Evolutionary conservation across 108 stramenopile genomes (phyloP).

Genomic region (Hondaea fermentalgiana): DNA sequence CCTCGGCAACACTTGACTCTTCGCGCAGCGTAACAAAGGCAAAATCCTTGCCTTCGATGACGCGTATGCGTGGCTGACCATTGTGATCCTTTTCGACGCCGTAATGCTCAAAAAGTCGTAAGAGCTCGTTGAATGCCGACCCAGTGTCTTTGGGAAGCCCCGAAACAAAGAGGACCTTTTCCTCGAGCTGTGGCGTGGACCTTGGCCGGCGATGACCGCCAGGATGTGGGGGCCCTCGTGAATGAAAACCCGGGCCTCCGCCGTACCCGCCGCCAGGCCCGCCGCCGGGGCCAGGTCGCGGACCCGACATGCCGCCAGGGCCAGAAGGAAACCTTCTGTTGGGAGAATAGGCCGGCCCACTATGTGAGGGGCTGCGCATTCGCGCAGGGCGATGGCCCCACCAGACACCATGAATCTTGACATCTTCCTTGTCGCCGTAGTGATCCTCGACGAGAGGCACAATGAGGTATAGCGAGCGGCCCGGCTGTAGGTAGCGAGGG

Average conservation of each 20-base stretch:
- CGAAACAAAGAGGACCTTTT: neutral
- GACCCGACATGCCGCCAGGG: no score
- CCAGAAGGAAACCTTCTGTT: neutral
- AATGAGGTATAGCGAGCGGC: neutral
- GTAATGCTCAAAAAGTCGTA: neutral
- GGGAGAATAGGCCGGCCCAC: neutral
- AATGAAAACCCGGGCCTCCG: neutral
- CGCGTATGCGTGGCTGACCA: neutral
- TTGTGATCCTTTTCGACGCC: constrained; percentile 7
- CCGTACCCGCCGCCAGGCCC: neutral
- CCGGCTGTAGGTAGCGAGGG: neutral
- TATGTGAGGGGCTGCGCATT: neutral
- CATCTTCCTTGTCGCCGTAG: neutral
- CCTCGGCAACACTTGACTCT: neutral
- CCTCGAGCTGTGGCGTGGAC: neutral
- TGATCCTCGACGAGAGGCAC: neutral
- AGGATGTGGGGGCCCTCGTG: neutral
- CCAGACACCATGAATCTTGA: neutral
- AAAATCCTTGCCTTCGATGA: neutral
- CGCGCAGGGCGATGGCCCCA: neutral
- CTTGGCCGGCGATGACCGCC: neutral
- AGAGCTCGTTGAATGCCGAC: neutral
- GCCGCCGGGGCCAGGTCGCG: neutral
- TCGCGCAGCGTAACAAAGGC: neutral
- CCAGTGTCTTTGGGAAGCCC: neutral